These are phyloP conservation scores for Elongisporangium anandrum DNA, from an alignment of 352 stramenopile species.

Conservation along the genomic window DNA sequence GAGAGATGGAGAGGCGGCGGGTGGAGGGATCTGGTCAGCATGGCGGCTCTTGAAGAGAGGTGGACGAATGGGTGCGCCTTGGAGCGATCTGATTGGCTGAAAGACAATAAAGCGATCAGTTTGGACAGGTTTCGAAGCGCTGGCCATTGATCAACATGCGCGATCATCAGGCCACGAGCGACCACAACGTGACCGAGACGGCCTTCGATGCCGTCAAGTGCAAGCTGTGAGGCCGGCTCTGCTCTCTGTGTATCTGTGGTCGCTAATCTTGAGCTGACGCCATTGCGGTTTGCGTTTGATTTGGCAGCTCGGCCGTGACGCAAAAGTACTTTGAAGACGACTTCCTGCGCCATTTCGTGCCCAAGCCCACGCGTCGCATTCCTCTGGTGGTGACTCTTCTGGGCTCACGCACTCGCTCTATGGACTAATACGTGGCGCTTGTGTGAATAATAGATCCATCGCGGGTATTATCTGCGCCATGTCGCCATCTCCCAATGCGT, in stretches of 20 bases:
- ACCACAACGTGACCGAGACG: slow-evolving; percentile 79
- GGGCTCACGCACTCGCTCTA: background rate
- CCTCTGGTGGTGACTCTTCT: slow-evolving; percentile 30
- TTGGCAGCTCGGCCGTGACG: slow-evolving; percentile 46
- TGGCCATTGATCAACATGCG: no score
- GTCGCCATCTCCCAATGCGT: slow-evolving; percentile 49
- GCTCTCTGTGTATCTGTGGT: background rate
- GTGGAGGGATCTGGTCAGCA: no score
- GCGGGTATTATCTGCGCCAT: slow-evolving; percentile 72
- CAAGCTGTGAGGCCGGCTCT: slow-evolving; percentile 45
- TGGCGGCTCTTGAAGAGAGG: no score
- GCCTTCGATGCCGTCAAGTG: slow-evolving; percentile 70
- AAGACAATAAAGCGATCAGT: no score
- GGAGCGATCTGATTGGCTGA: no score
- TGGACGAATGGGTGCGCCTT: no score
- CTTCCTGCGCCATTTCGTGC: slow-evolving; percentile 54
- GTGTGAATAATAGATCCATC: slow-evolving; percentile 48
- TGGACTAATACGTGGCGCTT: background rate
- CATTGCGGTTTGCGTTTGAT: no score
- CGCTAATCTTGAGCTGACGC: no score
- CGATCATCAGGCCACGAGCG: slow-evolving; percentile 30
- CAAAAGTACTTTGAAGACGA: slow-evolving; percentile 58
- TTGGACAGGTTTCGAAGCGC: no score
- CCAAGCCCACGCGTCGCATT: slow-evolving; percentile 59
- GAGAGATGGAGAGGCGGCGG: no score